Percentiles rank a stretch among this genome's conserved stretches.
Evolutionary conservation across 1,284 basidiomycete genomes (phyloP).

Genomic region (Microbotryum saponariae): DNA sequence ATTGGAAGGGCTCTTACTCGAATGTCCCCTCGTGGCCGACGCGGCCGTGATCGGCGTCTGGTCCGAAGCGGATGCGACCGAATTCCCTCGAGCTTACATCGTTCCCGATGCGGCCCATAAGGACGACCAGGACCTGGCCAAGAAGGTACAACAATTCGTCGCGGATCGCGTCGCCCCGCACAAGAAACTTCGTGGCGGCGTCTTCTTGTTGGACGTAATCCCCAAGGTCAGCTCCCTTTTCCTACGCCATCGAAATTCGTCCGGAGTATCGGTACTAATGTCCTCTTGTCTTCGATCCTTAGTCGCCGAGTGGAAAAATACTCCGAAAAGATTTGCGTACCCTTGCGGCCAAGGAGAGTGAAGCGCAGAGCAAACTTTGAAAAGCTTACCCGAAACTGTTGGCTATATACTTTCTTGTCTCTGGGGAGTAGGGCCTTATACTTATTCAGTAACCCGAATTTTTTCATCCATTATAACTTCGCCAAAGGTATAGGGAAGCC

Average conservation of each 20-base stretch:
- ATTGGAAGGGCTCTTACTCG: constrained; percentile 26
- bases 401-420: too few species aligned
- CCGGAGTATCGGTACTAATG: too few species aligned
- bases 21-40: constrained; percentile 21
- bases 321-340: constrained; percentile 43
- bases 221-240: constrained; percentile 43
- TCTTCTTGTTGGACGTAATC: constrained; percentile 44
- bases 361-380: constrained; percentile 33
- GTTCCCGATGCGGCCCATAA: constrained; percentile 15
- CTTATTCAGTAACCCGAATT: too few species aligned
- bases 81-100: constrained; percentile 29
- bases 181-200: constrained; percentile 46
- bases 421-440: too few species aligned
- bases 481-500: too few species aligned
- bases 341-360: constrained; percentile 31
- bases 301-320: constrained; percentile 39
- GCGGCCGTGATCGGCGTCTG: constrained; percentile 31
- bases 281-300: not conserved
- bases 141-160: constrained; percentile 14
- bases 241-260: not conserved
- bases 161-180: constrained; percentile 40
- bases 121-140: constrained; percentile 15
- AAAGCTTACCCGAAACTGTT: not conserved
- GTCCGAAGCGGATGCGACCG: constrained; percentile 25
- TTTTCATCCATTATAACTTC: too few species aligned